These are phyloP conservation scores for Murraya koenigii DNA, from an alignment of 345 rosid genomes.

Conservation along the genomic window DNA sequence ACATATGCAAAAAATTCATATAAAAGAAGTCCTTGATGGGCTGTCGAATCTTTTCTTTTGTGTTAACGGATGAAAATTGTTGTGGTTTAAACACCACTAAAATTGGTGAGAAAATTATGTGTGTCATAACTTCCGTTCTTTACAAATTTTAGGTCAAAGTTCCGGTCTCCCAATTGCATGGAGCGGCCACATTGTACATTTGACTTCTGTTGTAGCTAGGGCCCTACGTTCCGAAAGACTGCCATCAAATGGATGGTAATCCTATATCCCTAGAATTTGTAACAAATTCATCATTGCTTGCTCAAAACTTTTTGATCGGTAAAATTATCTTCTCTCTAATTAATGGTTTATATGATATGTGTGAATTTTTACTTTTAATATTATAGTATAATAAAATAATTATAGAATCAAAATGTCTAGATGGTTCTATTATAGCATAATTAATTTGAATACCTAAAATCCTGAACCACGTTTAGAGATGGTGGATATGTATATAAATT, in stretches of 20 bases:
- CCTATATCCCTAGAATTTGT: neutral
- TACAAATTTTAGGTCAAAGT: constrained; percentile 10
- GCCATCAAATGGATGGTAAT: constrained; percentile 9
- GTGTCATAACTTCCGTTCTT: neutral
- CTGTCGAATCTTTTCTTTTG: neutral
- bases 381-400: too few relatives aligned
- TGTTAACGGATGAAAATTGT: constrained; percentile 14
- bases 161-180: neutral
- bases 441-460: too few relatives aligned
- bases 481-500: too few relatives aligned
- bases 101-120: neutral
- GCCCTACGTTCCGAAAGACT: neutral
- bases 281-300: neutral
- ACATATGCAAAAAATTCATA: neutral
- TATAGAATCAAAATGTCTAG: neutral
- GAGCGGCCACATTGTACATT: neutral
- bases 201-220: neutral
- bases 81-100: constrained; percentile 20
- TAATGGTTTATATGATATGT: too few relatives aligned
- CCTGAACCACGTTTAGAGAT: too few relatives aligned
- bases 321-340: neutral
- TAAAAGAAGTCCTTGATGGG: neutral
- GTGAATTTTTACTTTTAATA: too few relatives aligned
- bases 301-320: neutral
- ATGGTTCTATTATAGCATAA: neutral